phyloP scores from a whole-genome alignment of 352 stramenopile genomes.

The Sclerospora graminicola region DNA sequence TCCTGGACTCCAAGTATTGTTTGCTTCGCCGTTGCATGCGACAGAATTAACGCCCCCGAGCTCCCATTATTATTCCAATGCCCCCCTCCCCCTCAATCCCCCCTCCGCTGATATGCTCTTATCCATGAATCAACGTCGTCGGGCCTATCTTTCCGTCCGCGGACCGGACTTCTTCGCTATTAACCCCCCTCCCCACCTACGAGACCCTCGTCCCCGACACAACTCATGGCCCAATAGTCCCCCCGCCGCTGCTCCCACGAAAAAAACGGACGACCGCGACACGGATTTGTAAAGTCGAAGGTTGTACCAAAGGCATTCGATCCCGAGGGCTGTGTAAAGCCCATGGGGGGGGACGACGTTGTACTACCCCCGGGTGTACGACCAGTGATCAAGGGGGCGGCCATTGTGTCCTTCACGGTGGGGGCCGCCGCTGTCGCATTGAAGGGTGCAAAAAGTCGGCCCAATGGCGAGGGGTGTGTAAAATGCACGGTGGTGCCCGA shows the following conservation, averaged over 20 bases:
- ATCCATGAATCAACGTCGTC: slow-evolving; percentile 15
- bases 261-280: slow-evolving; percentile 54
- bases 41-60: slow-evolving; percentile 10
- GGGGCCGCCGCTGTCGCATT: slow-evolving; percentile 64
- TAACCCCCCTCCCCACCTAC: too few species aligned
- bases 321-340: slow-evolving; percentile 77
- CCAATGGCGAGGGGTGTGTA: slow-evolving; percentile 72
- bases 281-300: slow-evolving; percentile 62
- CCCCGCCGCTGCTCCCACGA: slow-evolving; percentile 8
- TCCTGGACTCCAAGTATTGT: slow-evolving; percentile 25
- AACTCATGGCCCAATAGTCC: too few species aligned
- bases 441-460: slow-evolving; percentile 75
- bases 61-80: neutral
- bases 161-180: too few species aligned
- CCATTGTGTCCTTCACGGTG: slow-evolving; percentile 76
- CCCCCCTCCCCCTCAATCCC: neutral
- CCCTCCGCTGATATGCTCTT: slow-evolving; percentile 16
- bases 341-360: slow-evolving; percentile 71
- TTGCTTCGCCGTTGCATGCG: slow-evolving; percentile 21
- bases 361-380: slow-evolving; percentile 63
- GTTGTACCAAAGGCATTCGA: slow-evolving; percentile 67
- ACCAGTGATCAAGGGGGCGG: slow-evolving; percentile 81
- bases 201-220: too few species aligned
- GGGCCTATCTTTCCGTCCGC: slow-evolving; percentile 6
- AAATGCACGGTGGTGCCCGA: slow-evolving; percentile 76